A percentile compares a stretch with the other conserved stretches of the same genome.
Evolutionary conservation across 495 filamentous ascomycete genomes (phyloP).

Genomic region (Extremus antarcticus): DNA sequence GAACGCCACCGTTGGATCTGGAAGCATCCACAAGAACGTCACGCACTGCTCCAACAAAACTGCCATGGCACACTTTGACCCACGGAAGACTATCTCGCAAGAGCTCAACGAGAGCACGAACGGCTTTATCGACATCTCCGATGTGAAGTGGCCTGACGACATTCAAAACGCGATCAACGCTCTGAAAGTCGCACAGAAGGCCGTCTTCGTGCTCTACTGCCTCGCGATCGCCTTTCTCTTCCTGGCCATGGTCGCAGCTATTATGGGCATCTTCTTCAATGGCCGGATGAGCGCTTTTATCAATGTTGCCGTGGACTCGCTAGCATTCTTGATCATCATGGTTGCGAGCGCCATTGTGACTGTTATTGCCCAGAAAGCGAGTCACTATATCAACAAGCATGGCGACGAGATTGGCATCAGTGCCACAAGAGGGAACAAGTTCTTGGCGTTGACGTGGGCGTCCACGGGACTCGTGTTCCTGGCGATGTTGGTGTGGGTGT

Average conservation of each 20-base stretch:
- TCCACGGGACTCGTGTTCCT: constrained; percentile 41
- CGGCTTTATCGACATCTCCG: constrained; percentile 43
- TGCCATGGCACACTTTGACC: constrained; percentile 48
- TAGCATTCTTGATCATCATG: constrained; percentile 37
- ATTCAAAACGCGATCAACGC: constrained; percentile 50
- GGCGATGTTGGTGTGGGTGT: constrained; percentile 31
- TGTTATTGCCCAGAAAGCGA: constrained; percentile 45
- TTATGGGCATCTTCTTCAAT: constrained; percentile 33
- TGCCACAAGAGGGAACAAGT: constrained; percentile 44
- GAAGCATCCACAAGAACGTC: constrained; percentile 39
- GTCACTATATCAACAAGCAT: constrained; percentile 47
- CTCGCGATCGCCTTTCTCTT: constrained; percentile 49
- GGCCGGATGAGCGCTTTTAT: constrained; percentile 32
- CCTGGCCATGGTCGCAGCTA: constrained; percentile 41
- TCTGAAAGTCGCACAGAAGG: constrained; percentile 32
- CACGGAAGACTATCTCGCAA: constrained; percentile 42
- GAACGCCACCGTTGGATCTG: constrained; percentile 33
- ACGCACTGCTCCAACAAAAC: constrained; percentile 51
- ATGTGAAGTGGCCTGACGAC: constrained; percentile 51
- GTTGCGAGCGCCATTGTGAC: constrained; percentile 58
- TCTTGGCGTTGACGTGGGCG: constrained; percentile 52
- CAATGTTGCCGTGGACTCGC: constrained; percentile 35
- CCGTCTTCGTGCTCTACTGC: constrained; percentile 54
- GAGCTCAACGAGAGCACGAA: constrained; percentile 39
- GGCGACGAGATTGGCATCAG: constrained; percentile 44